Percentiles rank a stretch among this genome's conserved stretches.
phyloP scores from a whole-genome alignment of 176 grass and related monocot species.

The Chloris gayana region DNA sequence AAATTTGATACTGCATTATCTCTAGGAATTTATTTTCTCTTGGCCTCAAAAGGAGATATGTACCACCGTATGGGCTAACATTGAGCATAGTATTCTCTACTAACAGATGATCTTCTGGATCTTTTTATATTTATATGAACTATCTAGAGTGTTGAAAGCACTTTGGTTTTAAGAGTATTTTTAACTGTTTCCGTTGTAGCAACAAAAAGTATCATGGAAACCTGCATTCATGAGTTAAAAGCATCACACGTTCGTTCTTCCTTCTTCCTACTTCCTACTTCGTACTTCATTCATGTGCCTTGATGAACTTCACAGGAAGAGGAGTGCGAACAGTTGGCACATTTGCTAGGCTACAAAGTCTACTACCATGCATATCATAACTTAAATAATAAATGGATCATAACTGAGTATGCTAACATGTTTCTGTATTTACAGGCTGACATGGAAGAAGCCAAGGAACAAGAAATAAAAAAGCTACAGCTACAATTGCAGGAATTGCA shows the following conservation, averaged over 20 bases:
- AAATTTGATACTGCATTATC: background rate
- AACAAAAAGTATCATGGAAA: background rate
- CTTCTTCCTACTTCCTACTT: background rate
- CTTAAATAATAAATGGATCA: background rate
- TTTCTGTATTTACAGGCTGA: slow-evolving; percentile 59
- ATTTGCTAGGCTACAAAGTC: slow-evolving; percentile 24
- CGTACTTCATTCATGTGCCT: background rate
- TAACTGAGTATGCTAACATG: slow-evolving; percentile 5
- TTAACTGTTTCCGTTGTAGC: background rate
- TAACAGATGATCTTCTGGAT: background rate
- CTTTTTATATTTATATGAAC: background rate
- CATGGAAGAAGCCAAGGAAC: slow-evolving; percentile 81
- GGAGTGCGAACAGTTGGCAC: background rate
- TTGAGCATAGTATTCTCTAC: background rate
- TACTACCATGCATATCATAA: slow-evolving; percentile 7
- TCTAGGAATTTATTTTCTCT: background rate
- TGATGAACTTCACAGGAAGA: background rate
- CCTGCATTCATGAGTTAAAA: slow-evolving; percentile 15
- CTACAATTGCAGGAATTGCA: slow-evolving; percentile 68
- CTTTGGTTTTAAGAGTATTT: background rate
- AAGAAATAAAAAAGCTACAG: slow-evolving; percentile 73
- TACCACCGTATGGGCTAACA: background rate
- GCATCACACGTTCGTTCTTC: background rate
- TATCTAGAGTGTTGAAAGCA: background rate
- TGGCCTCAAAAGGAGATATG: background rate